Evolutionary conservation across 2,329 filamentous ascomycete genomes (phyloP), one percentile per base, ranked within the genome.

Genomic region (Aquanectria penicillioides): DNA sequence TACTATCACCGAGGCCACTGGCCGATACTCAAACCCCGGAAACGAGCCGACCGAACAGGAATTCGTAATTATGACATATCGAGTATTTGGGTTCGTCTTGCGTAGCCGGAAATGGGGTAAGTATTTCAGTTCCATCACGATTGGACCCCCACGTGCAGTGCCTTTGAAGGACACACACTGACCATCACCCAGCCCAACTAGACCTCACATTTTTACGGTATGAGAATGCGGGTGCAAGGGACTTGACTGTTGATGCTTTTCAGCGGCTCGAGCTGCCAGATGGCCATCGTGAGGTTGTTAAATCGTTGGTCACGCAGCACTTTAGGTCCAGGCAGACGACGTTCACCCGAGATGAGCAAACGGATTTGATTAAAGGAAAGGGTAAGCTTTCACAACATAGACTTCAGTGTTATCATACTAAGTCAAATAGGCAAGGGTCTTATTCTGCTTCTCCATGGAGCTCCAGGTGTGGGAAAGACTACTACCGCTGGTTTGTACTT

Each of bases 71-170:
- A 74, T 77, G 68, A 64, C 68, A 1, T 67, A 71, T n/a, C 62
- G 72, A 0, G 73, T 76, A 1, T 75, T 73, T 56, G 75, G 68
- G 0, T 77, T 74, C 23, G 62, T 75, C 1, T 51, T 78, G 2
- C 67, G 74, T 2, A 73, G 55, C 22, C 64, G 74, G 0, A 74
- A 68, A 61, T 77, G 73, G 75, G 70, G 73, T 73, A 46, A 55
- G 71, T 58, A 13, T 18, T 22, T 15, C 20, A n/a, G n/a, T n/a
- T n/a, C n/a, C n/a, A n/a, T n/a, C n/a, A n/a, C n/a, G n/a, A n/a
- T n/a, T n/a, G n/a, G n/a, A n/a, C n/a, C n/a, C n/a, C n/a, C n/a
- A n/a, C n/a, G n/a, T n/a, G n/a, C n/a, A n/a, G n/a, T n/a, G n/a
- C n/a, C n/a, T n/a, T n/a, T n/a, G n/a, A n/a, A n/a, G n/a, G n/a